Base-by-base conservation (phyloP, 2,329 filamentous ascomycete species). In the Juglanconis sp. region DNA sequence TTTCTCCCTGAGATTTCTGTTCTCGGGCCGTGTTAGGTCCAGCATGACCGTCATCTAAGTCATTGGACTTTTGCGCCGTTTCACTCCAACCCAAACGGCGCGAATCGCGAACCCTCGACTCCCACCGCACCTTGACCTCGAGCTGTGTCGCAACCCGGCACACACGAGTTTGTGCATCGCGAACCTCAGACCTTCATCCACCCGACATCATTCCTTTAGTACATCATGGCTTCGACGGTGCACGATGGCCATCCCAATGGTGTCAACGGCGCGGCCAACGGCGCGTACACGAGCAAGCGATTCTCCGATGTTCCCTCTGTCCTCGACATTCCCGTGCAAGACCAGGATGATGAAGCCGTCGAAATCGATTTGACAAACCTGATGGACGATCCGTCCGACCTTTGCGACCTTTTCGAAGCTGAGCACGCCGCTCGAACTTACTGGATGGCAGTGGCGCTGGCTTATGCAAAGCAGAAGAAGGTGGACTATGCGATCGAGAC, bases 401-500 rank as follows among this genome's bases (percentile, higher is more conserved):
- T 99, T 5, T 99, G 95, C 74, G 95, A 91, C 35, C 83, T 99
- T 54, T 87, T 99, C 65, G 94, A 99, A 77, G 96, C 95, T 70
- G 96, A 99, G 74, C 87, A 89, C 70, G 93, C 92, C 15, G 89
- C 91, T 42, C 92, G 94, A 69, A 91, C 88, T 56, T 96, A 96
- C 68, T 99, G 96, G 96, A 94, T 99, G 81, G 94, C 92, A n/a
- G 95, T 98, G 66, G 91, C 96, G 47, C 82, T 98, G 61, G 94
- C 94, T 52, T 99, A 99, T 71, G 94, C 95, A 46, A 99, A 98
- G 78, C 92, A 96, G 77, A 88, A 89, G 71, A 96, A 96, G 77
- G 86, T 95, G 64, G 93, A 97, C 71, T 90, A 95, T 77, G 86
- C 86, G 60, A 88, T 89, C 68, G 86, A 89, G 73, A 87, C 88